These are phyloP conservation scores for Suhomyces yuchorum DNA, from an alignment of 1,139 yeast species.

Conservation along the genomic window DNA sequence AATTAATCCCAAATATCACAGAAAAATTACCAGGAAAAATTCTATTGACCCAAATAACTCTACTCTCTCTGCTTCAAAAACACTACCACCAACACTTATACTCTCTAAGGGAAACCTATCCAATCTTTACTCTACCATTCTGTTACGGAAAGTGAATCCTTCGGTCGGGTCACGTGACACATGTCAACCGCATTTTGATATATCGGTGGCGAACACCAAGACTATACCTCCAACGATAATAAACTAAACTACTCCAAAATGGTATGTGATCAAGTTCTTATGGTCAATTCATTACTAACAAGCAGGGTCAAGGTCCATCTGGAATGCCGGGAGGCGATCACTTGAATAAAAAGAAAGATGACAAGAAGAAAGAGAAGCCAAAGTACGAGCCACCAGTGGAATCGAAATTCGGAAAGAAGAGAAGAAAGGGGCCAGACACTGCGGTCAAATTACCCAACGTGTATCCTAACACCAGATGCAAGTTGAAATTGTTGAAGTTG, in stretches of 20 bases:
- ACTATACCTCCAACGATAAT: background rate
- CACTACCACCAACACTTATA: too few relatives aligned
- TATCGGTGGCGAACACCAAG: slow-evolving; percentile 12
- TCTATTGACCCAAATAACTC: too few relatives aligned
- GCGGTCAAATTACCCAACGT: slow-evolving; percentile 82
- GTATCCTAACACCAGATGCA: slow-evolving; percentile 91
- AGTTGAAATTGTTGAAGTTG: slow-evolving; percentile 83
- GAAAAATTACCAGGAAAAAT: too few relatives aligned
- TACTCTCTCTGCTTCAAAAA: too few relatives aligned
- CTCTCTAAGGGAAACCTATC: too few relatives aligned
- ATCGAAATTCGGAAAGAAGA: slow-evolving; percentile 86
- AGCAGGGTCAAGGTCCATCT: slow-evolving; percentile 79
- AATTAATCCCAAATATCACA: too few relatives aligned
- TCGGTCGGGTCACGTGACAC: slow-evolving; percentile 12
- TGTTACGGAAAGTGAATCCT: too few relatives aligned
- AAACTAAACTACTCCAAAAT: slow-evolving; percentile 5
- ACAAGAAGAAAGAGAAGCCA: slow-evolving; percentile 82
- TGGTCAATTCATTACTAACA: slow-evolving; percentile 14
- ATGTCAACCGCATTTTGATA: slow-evolving; percentile 9
- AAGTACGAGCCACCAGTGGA: slow-evolving; percentile 98
- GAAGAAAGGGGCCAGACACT: slow-evolving; percentile 90
- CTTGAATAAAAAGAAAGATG: slow-evolving; percentile 68
- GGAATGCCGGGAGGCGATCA: slow-evolving; percentile 65
- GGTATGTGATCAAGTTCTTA: slow-evolving; percentile 11
- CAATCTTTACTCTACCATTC: too few relatives aligned